Evolutionary conservation across 2,329 filamentous ascomycete species (phyloP), one percentile per base, ranked within the genome.

Genomic region (Botryosphaeria agaves): DNA sequence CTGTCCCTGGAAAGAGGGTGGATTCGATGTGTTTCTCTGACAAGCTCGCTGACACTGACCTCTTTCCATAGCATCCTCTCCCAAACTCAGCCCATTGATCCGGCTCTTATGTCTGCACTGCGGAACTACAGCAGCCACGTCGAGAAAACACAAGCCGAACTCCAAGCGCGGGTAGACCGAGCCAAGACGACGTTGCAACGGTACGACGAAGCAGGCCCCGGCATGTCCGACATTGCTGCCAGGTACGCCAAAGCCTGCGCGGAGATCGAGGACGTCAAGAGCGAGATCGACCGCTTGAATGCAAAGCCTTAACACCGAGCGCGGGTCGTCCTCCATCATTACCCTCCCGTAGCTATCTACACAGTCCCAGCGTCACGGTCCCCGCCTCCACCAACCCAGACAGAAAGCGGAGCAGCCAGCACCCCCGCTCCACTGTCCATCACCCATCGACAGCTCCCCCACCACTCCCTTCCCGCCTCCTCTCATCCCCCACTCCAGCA

Each of bases 191-290:
- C 21, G 27, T 18, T 38, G 6, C 17, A 16, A 11, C 18, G 21
- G 23, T 38, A 38, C 18, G 31, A 32, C n/a, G 29, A 27, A 14
- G 18, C 14, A 2, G 34, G 34, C 5, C 21, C 14, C 14, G 34
- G 32, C 3, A 38, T 38, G 34, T 19, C 26, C 21, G 31, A 36
- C 6, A 27, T 36, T 26, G 36, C 29, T 9, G 12, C 18, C 9
- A 44, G 53, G 19, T 36, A 47, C 0, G 25, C 17, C 0, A 50
- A 49, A 15, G 26, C 61, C 18, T 45, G 46, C 17, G 40, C 38
- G 14, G 56, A 50, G 20, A 42, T 37, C 7, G 46, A 40, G 26
- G 38, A 38, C 7, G 34, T 57, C 29, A 45, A 47, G 2, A 36
- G 29, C 3, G 51, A 50, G 16, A 43, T 45, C 31, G 34, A 34